A percentile compares a stretch with the other conserved stretches of the same genome.
phyloP scores from a whole-genome alignment of 208 protist genomes.

The Leishmania tarentolae region DNA sequence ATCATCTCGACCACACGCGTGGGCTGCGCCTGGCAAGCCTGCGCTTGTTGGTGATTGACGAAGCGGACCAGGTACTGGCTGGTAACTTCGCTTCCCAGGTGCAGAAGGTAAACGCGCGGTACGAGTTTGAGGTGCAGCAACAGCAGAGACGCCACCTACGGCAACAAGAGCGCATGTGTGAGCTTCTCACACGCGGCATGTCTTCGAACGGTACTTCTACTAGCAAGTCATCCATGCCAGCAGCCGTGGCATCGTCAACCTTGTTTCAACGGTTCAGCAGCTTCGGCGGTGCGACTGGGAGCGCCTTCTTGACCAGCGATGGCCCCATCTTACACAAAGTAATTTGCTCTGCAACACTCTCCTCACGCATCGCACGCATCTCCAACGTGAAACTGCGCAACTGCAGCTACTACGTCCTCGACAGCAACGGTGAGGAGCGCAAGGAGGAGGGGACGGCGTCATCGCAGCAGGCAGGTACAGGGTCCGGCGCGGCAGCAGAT shows the following conservation, averaged over 20 bases:
- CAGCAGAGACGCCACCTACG: constrained; percentile 26
- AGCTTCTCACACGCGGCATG: background rate
- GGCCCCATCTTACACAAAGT: constrained; percentile 72
- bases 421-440: constrained; percentile 69
- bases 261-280: constrained; percentile 5
- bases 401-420: constrained; percentile 79
- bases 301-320: background rate
- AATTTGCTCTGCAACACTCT: constrained; percentile 91
- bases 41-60: constrained; percentile 86
- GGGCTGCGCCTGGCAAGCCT: constrained; percentile 65
- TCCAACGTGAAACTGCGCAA: constrained; percentile 87
- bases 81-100: constrained; percentile 82
- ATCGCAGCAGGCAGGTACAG: background rate
- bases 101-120: constrained; percentile 77
- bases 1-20: constrained; percentile 71
- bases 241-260: background rate
- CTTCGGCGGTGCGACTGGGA: background rate
- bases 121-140: constrained; percentile 55
- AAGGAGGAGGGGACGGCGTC: constrained; percentile 22
- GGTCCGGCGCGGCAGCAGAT: constrained; percentile 1
- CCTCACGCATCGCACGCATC: constrained; percentile 79
- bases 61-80: constrained; percentile 87
- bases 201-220: background rate
- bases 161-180: constrained; percentile 8
- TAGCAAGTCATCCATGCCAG: background rate